Evolutionary conservation across 31 red algal genomes (phyloP), one percentile per base, ranked within the genome.

Genomic region (Bonnemaisonia californica): DNA sequence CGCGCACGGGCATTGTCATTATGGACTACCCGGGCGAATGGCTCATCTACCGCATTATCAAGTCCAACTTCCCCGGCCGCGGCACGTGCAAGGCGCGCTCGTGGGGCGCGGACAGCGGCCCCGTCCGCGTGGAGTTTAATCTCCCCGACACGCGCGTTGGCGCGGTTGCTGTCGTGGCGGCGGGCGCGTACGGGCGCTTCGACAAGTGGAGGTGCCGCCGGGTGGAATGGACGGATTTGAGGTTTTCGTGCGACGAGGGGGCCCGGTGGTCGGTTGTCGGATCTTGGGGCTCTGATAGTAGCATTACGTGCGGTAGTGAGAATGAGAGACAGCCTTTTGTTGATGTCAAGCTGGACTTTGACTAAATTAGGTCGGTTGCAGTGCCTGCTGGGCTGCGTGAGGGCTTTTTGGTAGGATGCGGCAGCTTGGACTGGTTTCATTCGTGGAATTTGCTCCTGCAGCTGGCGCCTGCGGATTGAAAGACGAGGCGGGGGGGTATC

Each of bases 1-100:
- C 60, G 51, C 42, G 48, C 26, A 34, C 72, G 18, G 80, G 80
- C 3, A 67, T 83, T 8, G 62, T 83, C 16, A 71, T 72, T 32
- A 83, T 83, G 80, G 80, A 83, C 48, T 83, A 41, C 34, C 65
- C 80, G 0, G 80, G 80, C 4, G 80, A 83, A n/a, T 71, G 72
- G 40, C 65, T 83, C 11, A 51, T 70, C 16, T 83, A 73, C 23
- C 80, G 80, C 9, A 40, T 83, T 31, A 72, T 83, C 54, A 83
- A 83, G 51, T 58, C 65, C 54, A 83, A 83, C 34, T 83, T 60
- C 38, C 65, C 32, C n/a, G 26, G 31, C 0, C 58, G 32, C 3
- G 66, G 58, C 0, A 61, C 60, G 3, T 83, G 80, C 30, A 31
- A 36, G 18, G 5, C 65, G 2, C 57, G 63, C 39, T 71, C 47